These are phyloP conservation scores for Multifurca ochricompacta DNA, from an alignment of 768 basidiomycete genomes.

Conservation along the genomic window DNA sequence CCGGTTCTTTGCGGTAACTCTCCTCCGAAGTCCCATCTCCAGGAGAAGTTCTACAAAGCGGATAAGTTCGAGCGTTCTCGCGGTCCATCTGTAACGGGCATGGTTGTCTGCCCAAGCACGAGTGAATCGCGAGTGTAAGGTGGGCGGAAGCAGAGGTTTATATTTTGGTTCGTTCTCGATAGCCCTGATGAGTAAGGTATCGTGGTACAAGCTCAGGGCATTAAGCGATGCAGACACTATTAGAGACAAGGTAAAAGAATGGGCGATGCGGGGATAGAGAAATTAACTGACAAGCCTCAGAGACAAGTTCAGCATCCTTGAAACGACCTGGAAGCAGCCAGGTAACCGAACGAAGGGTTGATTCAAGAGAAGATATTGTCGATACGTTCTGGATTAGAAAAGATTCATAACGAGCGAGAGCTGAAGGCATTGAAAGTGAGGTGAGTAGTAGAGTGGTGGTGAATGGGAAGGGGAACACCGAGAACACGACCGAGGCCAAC, in stretches of 20 bases:
- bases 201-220: constrained; percentile 89
- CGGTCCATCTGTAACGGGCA: constrained; percentile 66
- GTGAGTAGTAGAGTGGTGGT: no score
- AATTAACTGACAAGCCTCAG: constrained; percentile 76
- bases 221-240: constrained; percentile 85
- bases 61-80: constrained; percentile 66
- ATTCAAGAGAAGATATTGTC: constrained; percentile 83
- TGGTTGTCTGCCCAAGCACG: constrained; percentile 75
- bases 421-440: constrained; percentile 46
- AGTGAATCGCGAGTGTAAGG: constrained; percentile 83
- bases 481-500: background rate
- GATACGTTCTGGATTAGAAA: constrained; percentile 81
- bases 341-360: constrained; percentile 78
- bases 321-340: constrained; percentile 97
- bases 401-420: constrained; percentile 66
- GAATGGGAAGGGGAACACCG: background rate
- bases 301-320: constrained; percentile 94
- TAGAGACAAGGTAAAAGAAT: constrained; percentile 1
- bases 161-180: constrained; percentile 58
- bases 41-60: constrained; percentile 76
- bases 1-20: constrained; percentile 49
- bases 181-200: constrained; percentile 73
- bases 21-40: constrained; percentile 82
- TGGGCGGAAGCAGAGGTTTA: constrained; percentile 66
- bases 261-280: constrained; percentile 11